Evolutionary conservation across 2,329 filamentous ascomycete species (phyloP).

Genomic region (Beauveria pseudobassiana): DNA sequence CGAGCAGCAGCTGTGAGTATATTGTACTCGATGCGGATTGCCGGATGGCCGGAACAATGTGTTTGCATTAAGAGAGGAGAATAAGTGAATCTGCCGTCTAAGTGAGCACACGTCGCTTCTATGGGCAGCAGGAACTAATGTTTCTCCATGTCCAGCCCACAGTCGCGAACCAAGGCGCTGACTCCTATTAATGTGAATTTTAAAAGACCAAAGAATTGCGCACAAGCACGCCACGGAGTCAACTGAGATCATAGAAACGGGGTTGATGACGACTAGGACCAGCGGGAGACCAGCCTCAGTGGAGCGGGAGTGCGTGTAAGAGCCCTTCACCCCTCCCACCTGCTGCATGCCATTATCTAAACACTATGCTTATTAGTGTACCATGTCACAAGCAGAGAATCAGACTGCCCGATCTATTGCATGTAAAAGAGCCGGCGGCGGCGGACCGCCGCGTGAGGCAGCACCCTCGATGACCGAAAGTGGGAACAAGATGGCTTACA

Average conservation of each 20-base stretch:
- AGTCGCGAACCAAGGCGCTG: not conserved
- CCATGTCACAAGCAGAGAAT: not conserved
- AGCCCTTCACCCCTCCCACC: constrained; percentile 2
- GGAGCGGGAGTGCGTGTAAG: constrained; percentile 6
- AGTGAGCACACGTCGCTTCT: not conserved
- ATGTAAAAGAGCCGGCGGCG: not conserved
- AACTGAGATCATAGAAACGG: constrained; percentile 9
- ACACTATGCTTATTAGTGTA: not conserved
- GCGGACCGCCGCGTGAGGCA: not conserved
- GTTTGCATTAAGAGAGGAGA: too few relatives aligned
- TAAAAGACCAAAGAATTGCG: not conserved
- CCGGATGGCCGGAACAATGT: too few relatives aligned
- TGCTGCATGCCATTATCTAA: not conserved
- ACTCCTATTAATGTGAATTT: constrained; percentile 4
- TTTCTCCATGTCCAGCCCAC: not conserved
- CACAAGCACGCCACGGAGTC: constrained; percentile 7
- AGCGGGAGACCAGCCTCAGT: constrained; percentile 9
- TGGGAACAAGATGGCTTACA: not conserved
- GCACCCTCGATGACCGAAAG: not conserved
- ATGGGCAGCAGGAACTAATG: not conserved
- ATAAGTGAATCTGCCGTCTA: not conserved
- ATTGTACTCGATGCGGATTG: not conserved
- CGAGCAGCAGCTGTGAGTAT: not conserved
- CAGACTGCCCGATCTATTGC: too few relatives aligned
- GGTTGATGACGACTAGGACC: not conserved